These are phyloP conservation scores for Phytophthora ohioensis DNA, from an alignment of 352 stramenopile species.

Conservation along the genomic window DNA sequence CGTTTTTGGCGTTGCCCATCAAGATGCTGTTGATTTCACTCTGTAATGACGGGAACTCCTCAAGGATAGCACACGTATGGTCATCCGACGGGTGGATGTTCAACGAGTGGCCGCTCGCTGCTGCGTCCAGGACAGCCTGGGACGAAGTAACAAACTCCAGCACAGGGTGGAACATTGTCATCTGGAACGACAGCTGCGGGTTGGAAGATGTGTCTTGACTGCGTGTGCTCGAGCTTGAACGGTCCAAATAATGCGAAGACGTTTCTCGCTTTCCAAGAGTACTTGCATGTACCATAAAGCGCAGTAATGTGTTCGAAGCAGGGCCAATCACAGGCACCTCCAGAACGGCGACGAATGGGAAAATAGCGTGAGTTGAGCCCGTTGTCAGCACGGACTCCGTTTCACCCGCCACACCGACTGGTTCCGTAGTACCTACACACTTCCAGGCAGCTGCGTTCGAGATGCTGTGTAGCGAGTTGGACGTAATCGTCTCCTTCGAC, in stretches of 20 bases:
- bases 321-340: slow-evolving; percentile 84
- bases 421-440: slow-evolving; percentile 85
- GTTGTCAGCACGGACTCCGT: slow-evolving; percentile 72
- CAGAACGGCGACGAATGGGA: slow-evolving; percentile 87
- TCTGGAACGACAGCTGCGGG: slow-evolving; percentile 76
- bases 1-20: slow-evolving; percentile 77
- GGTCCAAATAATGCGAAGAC: slow-evolving; percentile 53
- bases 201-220: slow-evolving; percentile 52
- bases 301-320: slow-evolving; percentile 85
- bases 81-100: slow-evolving; percentile 85
- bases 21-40: slow-evolving; percentile 77
- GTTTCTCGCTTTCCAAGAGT: slow-evolving; percentile 76
- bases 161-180: slow-evolving; percentile 89
- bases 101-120: slow-evolving; percentile 78
- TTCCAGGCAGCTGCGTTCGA: slow-evolving; percentile 78
- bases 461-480: slow-evolving; percentile 59
- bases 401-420: slow-evolving; percentile 70
- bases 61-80: slow-evolving; percentile 76
- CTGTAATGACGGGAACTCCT: slow-evolving; percentile 73
- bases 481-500: slow-evolving; percentile 69
- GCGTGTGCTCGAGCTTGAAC: slow-evolving; percentile 49
- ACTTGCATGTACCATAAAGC: slow-evolving; percentile 86
- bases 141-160: slow-evolving; percentile 90
- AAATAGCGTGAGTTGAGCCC: slow-evolving; percentile 67
- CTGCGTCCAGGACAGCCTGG: slow-evolving; percentile 84